phyloP scores from a whole-genome alignment of 352 stramenopile genomes.

The Phytophthora cactorum region DNA sequence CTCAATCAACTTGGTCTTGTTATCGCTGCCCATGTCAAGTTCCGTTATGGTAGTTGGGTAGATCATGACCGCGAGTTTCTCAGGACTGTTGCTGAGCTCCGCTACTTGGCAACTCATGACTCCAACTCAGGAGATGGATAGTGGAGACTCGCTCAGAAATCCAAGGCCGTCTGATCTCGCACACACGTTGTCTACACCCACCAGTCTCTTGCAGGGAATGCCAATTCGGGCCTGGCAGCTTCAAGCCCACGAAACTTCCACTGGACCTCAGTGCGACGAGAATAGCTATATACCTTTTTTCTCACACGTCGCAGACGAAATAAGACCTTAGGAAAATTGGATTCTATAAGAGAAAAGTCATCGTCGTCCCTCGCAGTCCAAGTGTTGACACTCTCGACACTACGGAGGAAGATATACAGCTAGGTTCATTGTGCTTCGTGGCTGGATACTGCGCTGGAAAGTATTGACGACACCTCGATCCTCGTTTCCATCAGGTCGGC shows the following conservation, averaged over 20 bases:
- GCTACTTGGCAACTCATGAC: constrained; percentile 38
- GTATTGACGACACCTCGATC: constrained; percentile 26
- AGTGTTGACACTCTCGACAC: constrained; percentile 1
- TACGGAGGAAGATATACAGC: neutral
- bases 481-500: neutral
- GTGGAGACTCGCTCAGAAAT: constrained; percentile 17
- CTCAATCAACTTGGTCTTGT: constrained; percentile 15
- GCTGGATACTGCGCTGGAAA: constrained; percentile 27
- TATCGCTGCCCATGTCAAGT: constrained; percentile 23
- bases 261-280: constrained; percentile 5
- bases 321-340: constrained; percentile 27
- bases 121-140: constrained; percentile 17
- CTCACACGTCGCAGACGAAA: constrained; percentile 35
- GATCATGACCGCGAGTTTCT: constrained; percentile 27
- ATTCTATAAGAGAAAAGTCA: constrained; percentile 5
- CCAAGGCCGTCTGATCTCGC: constrained; percentile 15
- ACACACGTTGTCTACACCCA: constrained; percentile 12
- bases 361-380: neutral
- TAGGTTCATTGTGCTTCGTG: constrained; percentile 6
- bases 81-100: constrained; percentile 16
- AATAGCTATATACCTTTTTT: constrained; percentile 17
- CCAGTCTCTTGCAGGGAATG: constrained; percentile 25
- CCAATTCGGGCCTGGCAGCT: constrained; percentile 13
- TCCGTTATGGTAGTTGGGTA: constrained; percentile 13
- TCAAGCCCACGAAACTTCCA: constrained; percentile 21